Conservation (phyloP, 176 grass and related monocot genomes). For the Ensete ventricosum region DNA sequence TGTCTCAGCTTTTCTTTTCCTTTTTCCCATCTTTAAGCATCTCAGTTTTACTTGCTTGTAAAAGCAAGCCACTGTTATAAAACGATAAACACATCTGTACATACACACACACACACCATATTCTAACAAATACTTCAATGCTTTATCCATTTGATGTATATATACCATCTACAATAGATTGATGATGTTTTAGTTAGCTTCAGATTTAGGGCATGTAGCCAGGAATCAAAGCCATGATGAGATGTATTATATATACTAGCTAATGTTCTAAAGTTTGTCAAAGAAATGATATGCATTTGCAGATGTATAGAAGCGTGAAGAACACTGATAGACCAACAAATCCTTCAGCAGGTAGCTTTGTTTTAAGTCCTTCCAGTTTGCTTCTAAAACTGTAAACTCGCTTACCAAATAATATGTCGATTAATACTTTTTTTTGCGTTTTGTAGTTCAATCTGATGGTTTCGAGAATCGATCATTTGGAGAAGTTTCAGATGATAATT, state of each 20-base stretch:
- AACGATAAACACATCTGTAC: no score
- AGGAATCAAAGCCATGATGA: no score
- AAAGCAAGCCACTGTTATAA: no score
- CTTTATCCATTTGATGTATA: no score
- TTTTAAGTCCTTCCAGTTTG: background rate
- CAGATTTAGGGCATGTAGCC: no score
- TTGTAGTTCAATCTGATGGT: background rate
- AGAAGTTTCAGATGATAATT: background rate
- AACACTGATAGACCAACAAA: background rate
- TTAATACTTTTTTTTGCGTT: background rate
- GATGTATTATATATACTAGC: background rate
- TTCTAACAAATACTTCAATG: no score
- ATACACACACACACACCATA: no score
- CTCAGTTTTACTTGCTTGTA: no score
- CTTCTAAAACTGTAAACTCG: background rate
- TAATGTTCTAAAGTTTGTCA: background rate
- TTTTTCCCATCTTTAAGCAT: no score
- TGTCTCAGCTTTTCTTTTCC: background rate
- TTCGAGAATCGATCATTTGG: background rate
- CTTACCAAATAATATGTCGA: no score
- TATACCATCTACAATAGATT: no score
- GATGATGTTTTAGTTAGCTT: no score
- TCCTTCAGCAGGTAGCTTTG: background rate
- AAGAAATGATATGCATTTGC: background rate
- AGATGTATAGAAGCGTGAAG: background rate